Percentiles rank a stretch among this genome's conserved stretches.
Conservation (phyloP, 2,329 filamentous ascomycete genomes). For the Cladosporium halotolerans region DNA sequence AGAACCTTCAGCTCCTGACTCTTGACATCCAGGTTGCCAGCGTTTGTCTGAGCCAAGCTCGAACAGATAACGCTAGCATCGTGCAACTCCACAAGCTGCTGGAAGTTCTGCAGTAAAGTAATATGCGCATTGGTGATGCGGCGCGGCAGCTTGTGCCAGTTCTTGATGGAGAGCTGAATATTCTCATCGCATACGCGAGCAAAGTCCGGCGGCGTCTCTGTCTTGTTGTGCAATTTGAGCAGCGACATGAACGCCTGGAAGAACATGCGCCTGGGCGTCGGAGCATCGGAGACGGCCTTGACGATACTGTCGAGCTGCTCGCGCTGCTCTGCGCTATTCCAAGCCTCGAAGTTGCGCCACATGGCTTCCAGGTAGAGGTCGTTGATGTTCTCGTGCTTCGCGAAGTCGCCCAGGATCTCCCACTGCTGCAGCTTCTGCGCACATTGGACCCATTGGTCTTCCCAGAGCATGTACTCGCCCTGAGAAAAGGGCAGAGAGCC, state of each 20-base stretch:
- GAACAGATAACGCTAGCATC: constrained; percentile 95
- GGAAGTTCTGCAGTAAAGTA: constrained; percentile 92
- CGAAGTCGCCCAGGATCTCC: constrained; percentile 96
- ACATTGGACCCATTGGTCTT: constrained; percentile 97
- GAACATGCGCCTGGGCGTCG: constrained; percentile 87
- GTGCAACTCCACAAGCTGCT: constrained; percentile 93
- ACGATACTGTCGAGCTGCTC: constrained; percentile 89
- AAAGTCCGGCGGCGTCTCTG: constrained; percentile 74
- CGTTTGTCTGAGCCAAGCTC: constrained; percentile 78
- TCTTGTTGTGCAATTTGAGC: constrained; percentile 86
- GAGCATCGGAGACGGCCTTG: constrained; percentile 95
- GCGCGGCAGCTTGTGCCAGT: constrained; percentile 97
- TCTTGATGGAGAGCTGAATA: constrained; percentile 92
- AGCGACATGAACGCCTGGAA: constrained; percentile 98
- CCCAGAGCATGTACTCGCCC: constrained; percentile 98
- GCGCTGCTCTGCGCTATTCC: constrained; percentile 77
- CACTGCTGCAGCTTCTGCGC: constrained; percentile 98
- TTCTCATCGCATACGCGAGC: constrained; percentile 89
- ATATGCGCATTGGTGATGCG: constrained; percentile 93
- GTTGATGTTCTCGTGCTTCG: constrained; percentile 97
- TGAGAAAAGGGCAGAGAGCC: constrained; percentile 95
- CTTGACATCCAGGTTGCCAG: constrained; percentile 82
- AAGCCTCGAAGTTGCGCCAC: constrained; percentile 93
- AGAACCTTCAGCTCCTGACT: constrained; percentile 92
- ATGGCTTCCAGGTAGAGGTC: constrained; percentile 91